Base-by-base conservation (phyloP, 805 yeast species). In the Yueomyces sp. region DNA sequence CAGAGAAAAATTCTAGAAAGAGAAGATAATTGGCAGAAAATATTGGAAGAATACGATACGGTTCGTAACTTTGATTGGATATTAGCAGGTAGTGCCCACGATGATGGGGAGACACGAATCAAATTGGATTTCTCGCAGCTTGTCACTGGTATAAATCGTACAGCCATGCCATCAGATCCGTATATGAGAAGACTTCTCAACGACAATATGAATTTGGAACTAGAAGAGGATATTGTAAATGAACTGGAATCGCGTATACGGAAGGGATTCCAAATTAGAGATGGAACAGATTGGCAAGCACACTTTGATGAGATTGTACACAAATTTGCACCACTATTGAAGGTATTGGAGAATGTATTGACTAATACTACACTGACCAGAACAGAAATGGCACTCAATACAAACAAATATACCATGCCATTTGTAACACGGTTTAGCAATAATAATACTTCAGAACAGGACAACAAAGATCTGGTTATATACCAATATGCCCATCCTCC, bases 231-330 rank as follows among this genome's bases (percentile, higher is more conserved):
- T 2, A 52, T 77, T 11, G 50, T 69, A 3, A 36, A 44, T 4
- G 66, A 64, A 6, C 48, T 77, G 28, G 69, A 60, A 32, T 26
- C 40, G 0, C 48, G 54, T 7, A 48, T 69, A 8, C 34, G 47
- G 26, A 37, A 55, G 0, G 66, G 64, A 2, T 65, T 62, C 27
- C 59, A 67, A 44, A 73, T 76, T 4, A 57, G 55, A 37, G 36
- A 52, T 5, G 67, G 73, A 9, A 76, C 73, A 0, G 58, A 79
- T 52, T 79, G 85, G 85, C 77, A 72, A 50, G 46, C 57, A n/a
- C 60, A 70, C 3, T 69, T 79, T 0, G 67, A 66, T 40, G 66
- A 60, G 33, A 69, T 77, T n/a, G 68, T 65, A 4, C 59, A 59
- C 30, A 77, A 77, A 52, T 79, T 79, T 54, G 62, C 75, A 1